Conservation (phyloP, 164 flowering plant species). For the Litsea cubeba region DNA sequence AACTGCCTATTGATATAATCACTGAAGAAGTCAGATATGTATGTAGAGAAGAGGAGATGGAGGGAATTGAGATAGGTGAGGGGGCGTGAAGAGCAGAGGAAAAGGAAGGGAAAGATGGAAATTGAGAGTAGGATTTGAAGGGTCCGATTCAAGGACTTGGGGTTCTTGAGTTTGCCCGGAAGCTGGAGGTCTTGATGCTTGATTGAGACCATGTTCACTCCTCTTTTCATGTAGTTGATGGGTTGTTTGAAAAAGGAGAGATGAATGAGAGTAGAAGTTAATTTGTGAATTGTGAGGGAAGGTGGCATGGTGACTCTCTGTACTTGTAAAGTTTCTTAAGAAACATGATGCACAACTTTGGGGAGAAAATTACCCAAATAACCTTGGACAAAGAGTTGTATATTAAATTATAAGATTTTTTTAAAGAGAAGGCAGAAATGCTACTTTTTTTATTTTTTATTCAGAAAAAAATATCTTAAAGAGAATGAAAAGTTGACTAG, state of each 20-base stretch:
- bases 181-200: slow-evolving; percentile 9
- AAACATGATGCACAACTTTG: neutral
- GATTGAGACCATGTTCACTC: neutral
- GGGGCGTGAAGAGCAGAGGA: slow-evolving; percentile 20
- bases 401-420: too few species aligned
- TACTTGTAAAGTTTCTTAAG: neutral
- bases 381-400: neutral
- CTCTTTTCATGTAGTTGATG: neutral
- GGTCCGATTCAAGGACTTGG: slow-evolving; percentile 11
- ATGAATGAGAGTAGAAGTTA: neutral
- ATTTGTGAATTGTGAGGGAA: neutral
- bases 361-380: neutral
- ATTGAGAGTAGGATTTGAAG: slow-evolving; percentile 22
- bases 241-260: neutral
- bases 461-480: too few species aligned
- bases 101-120: slow-evolving; percentile 23
- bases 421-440: too few species aligned
- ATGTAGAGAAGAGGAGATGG: slow-evolving; percentile 16
- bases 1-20: slow-evolving; percentile 32
- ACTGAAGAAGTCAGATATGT: slow-evolving; percentile 7
- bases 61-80: slow-evolving; percentile 13
- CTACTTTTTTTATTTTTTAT: too few species aligned
- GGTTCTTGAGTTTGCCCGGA: neutral
- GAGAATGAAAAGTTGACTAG: too few species aligned
- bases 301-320: neutral